A percentile compares a stretch with the other conserved stretches of the same genome.
These are phyloP conservation scores for Artomyces pyxidatus DNA, from an alignment of 768 basidiomycete species.

Conservation along the genomic window DNA sequence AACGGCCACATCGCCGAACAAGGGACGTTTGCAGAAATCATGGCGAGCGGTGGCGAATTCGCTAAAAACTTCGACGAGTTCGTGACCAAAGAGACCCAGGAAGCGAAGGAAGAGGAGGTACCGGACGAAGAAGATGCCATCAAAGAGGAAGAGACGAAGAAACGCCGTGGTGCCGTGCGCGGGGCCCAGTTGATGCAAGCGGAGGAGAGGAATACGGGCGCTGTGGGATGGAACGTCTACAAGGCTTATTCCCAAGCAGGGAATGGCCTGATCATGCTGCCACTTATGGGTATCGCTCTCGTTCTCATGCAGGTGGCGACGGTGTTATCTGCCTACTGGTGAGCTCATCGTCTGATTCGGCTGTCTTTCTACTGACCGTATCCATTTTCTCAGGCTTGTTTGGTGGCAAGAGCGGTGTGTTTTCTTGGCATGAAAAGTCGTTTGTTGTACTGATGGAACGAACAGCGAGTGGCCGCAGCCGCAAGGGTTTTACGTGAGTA, in stretches of 20 bases:
- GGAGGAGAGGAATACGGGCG: slow-evolving; percentile 78
- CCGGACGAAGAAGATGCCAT: slow-evolving; percentile 28
- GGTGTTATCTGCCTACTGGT: slow-evolving; percentile 74
- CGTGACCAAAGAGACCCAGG: slow-evolving; percentile 48
- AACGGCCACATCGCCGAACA: slow-evolving; percentile 74
- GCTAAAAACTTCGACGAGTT: slow-evolving; percentile 41
- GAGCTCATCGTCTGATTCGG: slow-evolving; percentile 15
- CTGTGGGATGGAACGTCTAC: slow-evolving; percentile 49
- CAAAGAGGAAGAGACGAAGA: slow-evolving; percentile 31
- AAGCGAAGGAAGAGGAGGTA: slow-evolving; percentile 35
- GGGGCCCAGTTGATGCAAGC: slow-evolving; percentile 66
- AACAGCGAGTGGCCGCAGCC: slow-evolving; percentile 46
- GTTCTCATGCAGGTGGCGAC: slow-evolving; percentile 60
- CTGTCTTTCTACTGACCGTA: slow-evolving; percentile 10
- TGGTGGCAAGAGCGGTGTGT: slow-evolving; percentile 72
- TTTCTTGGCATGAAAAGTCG: not conserved
- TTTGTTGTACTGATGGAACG: slow-evolving; percentile 10
- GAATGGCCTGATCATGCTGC: slow-evolving; percentile 55
- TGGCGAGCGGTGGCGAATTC: slow-evolving; percentile 58
- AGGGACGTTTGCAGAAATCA: slow-evolving; percentile 71
- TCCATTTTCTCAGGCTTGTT: slow-evolving; percentile 46
- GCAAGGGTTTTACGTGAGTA: slow-evolving; percentile 66
- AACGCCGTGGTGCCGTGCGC: slow-evolving; percentile 25
- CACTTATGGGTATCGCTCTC: slow-evolving; percentile 53
- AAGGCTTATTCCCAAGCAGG: slow-evolving; percentile 63